Base-by-base conservation (phyloP, 495 filamentous ascomycete species). In the Penicillium cosmopolitanum region DNA sequence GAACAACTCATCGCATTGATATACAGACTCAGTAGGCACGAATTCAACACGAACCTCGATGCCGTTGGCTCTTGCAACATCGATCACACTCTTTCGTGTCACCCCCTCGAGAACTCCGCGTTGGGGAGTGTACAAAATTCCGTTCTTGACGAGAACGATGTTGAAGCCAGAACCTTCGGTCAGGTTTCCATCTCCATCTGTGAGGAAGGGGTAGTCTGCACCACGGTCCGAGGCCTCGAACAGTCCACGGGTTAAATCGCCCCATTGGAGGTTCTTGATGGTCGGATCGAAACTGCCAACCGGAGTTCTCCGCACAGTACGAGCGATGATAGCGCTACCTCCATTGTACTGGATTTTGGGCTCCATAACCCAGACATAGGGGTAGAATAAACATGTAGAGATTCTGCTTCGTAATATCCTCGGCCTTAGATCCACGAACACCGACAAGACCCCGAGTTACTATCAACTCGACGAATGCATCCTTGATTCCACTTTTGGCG, bases 221-320 rank as follows among this genome's bases (percentile, higher is more conserved):
- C 70, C 68, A 4, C 66, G 64, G 48, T 69, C 69, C 1, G 46
- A 16, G 6, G 69, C 69, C 54, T 77, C 73, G 19, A 71, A 61
- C 21, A 74, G 33, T 3, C 68, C 75, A 0, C 73, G 75, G 7
- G 60, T 65, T 55, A 77, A 53, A 53, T 77, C 75, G 0, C 75
- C 75, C 73, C 73, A 77, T 57, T 77, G 75, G 53, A 77, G 57
- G 38, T 78, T 78, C 65, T 78, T 78, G 44, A 78, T 56, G 3
- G 72, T 78, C 1, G 75, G 75, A 50, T 78, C 75, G 15, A 77
- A 67, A 0, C 71, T 63, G 0, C 75, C 71, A 1, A 71, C 71
- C 0, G 75, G 69, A 1, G 63, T 60, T 0, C 75, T 69, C 0
- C 69, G 68, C 6, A 78, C 74, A 15, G 75, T 77, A 9, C 75